Conservation (phyloP, 163 green algal species). For the Scenedesmus sp. region DNA sequence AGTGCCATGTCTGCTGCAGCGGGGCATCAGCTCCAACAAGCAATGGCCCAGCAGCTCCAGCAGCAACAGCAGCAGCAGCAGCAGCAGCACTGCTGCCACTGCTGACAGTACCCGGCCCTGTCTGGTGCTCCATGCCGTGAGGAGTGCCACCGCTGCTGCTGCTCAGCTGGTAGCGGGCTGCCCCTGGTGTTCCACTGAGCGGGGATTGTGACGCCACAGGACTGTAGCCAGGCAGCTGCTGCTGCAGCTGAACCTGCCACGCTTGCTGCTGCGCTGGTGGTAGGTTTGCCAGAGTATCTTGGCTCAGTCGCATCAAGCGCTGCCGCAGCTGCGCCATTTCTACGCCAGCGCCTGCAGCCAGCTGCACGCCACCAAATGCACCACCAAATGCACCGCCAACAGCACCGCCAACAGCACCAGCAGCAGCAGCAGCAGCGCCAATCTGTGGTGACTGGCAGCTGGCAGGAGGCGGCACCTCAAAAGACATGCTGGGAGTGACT, state of each 20-base stretch:
- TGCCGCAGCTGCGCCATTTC: constrained; percentile 26
- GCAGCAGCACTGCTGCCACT: background rate
- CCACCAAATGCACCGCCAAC: background rate
- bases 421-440: background rate
- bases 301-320: constrained; percentile 21
- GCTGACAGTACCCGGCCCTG: background rate
- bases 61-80: constrained; percentile 15
- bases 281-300: background rate
- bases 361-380: background rate
- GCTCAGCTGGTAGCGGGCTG: background rate
- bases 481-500: background rate
- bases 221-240: constrained; percentile 1
- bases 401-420: background rate
- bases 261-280: background rate
- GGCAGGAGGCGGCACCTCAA: constrained; percentile 24
- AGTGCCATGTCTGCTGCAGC: constrained; percentile 21
- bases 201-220: background rate
- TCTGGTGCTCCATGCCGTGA: background rate
- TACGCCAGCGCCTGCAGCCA: background rate
- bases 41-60: background rate
- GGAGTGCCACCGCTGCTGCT: constrained; percentile 3
- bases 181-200: background rate
- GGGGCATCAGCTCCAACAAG: background rate
- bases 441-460: constrained; percentile 28
- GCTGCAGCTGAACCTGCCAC: background rate